Evolutionary conservation across 2,329 filamentous ascomycete genomes (phyloP), one percentile per base, ranked within the genome.

Genomic region (Boeremia exigua): DNA sequence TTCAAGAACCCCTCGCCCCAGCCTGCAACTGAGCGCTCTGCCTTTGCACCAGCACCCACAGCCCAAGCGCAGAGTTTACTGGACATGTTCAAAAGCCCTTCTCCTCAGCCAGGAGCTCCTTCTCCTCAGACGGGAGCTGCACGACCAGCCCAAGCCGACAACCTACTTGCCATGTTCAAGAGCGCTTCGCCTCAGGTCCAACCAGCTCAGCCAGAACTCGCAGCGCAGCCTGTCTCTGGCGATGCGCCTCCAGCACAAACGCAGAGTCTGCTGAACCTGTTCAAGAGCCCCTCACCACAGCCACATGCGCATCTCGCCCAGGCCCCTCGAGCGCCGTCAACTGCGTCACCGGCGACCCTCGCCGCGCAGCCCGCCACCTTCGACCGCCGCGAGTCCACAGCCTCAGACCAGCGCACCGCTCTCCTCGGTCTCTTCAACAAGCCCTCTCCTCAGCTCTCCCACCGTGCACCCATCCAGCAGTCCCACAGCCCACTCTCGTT

Each of bases 341-440:
- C n/a, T 12, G 29, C 39, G 1, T 34, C 54, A 10, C 49, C 63
- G 2, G 45, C 43, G 6, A 45, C 43, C 4, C 43, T 55, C 7
- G 27, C 48, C 8, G 49, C 52, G 1, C 51, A 58, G 14, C 40
- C 58, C 9, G 46, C 56, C 4, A 17, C 50, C 1, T 68, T 68
- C 37, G 68, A 74, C 44, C 62, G 70, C 6, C 63, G 67, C 34
- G 69, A 71, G 10, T 68, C 66, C 4, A 49, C 67, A 1, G 60
- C 69, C 6, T 49, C 59, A 7, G 74, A 73, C 7, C 73, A 76
- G 48, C 75, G 73, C 51, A 68, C 60, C 30, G 62, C 68, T 5
- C 63, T 77, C 1, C 66, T 77, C n/a, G 73, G 73, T 10, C 71
- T 77, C 8, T 77, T 77, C 48, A 55, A 57, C 45, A 75, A 72